Conservation (phyloP, 805 yeast genomes). For the Hanseniaspora pseudoguilliermondii region DNA sequence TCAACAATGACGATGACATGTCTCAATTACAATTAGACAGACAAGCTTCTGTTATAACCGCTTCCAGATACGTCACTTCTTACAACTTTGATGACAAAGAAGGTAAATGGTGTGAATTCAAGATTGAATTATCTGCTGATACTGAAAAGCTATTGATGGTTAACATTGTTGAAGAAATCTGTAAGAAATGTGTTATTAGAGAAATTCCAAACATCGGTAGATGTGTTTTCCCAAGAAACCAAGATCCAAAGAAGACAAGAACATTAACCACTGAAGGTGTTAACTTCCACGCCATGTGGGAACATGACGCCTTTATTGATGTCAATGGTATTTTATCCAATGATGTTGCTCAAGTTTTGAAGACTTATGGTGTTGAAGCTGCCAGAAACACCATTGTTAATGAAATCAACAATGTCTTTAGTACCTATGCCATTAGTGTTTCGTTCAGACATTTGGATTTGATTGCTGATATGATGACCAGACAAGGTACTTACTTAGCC, state of each 20-base stretch:
- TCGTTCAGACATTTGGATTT: conserved; percentile 88
- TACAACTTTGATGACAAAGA: conserved; percentile 80
- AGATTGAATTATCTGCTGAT: conserved; percentile 66
- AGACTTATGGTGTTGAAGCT: conserved; percentile 95
- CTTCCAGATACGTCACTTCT: conserved; percentile 59
- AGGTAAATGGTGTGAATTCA: conserved; percentile 91
- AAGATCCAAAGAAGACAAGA: conserved; percentile 45
- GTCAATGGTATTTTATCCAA: conserved; percentile 83
- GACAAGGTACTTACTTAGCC: conserved; percentile 93
- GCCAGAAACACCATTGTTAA: conserved; percentile 94
- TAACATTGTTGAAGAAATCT: conserved; percentile 83
- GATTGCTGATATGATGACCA: conserved; percentile 97
- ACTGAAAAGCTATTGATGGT: conserved; percentile 94
- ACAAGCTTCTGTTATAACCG: conserved; percentile 65
- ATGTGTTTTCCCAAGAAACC: conserved; percentile 70
- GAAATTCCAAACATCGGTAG: conserved; percentile 86
- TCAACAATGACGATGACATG: conserved; percentile 27
- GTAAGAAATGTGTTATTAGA: conserved; percentile 81
- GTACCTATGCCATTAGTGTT: conserved; percentile 89
- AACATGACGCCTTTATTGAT: conserved; percentile 81
- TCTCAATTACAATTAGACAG: conserved; percentile 64
- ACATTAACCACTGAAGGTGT: conserved; percentile 93
- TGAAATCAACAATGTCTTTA: conserved; percentile 91
- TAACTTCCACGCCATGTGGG: conserved; percentile 96
- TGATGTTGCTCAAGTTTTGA: conserved; percentile 81